A percentile compares a stretch with the other conserved stretches of the same genome.
Conservation (phyloP, 768 basidiomycete genomes). For the Nevesoporus exiguus region DNA sequence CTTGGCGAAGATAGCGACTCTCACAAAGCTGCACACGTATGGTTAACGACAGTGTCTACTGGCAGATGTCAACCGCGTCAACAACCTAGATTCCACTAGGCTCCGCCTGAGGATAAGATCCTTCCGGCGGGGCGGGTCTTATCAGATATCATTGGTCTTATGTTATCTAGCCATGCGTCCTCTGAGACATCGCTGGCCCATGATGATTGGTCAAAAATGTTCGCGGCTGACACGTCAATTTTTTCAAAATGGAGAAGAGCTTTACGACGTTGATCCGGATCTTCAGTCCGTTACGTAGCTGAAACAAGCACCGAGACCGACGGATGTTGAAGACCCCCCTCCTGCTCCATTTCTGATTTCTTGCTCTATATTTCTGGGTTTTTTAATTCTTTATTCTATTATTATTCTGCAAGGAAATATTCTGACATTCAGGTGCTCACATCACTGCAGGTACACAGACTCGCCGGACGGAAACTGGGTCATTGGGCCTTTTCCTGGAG, state of each 20-base stretch:
- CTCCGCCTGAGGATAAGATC: constrained; percentile 11
- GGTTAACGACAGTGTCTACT: not conserved
- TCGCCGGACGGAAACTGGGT: constrained; percentile 86
- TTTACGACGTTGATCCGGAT: constrained; percentile 1
- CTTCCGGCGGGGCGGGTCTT: constrained; percentile 13
- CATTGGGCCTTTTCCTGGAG: constrained; percentile 66
- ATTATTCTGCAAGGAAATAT: not conserved
- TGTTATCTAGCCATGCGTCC: not conserved
- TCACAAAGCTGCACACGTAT: not conserved
- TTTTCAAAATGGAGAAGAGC: not conserved
- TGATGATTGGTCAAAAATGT: not conserved
- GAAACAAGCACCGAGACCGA: not conserved
- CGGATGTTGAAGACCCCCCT: constrained; percentile 11
- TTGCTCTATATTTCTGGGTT: not conserved
- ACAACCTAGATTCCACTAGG: not conserved
- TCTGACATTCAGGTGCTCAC: not conserved
- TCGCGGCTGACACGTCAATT: not conserved
- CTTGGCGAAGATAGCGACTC: not conserved
- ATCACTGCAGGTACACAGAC: constrained; percentile 74
- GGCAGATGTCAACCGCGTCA: not conserved
- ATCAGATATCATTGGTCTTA: not conserved
- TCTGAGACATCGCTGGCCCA: not conserved
- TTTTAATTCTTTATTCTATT: constrained; percentile 1
- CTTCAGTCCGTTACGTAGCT: not conserved
- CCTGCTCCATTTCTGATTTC: not conserved